Evolutionary conservation across 1,139 yeast species (phyloP).

Genomic region (Casaregolazyma suthepensis): DNA sequence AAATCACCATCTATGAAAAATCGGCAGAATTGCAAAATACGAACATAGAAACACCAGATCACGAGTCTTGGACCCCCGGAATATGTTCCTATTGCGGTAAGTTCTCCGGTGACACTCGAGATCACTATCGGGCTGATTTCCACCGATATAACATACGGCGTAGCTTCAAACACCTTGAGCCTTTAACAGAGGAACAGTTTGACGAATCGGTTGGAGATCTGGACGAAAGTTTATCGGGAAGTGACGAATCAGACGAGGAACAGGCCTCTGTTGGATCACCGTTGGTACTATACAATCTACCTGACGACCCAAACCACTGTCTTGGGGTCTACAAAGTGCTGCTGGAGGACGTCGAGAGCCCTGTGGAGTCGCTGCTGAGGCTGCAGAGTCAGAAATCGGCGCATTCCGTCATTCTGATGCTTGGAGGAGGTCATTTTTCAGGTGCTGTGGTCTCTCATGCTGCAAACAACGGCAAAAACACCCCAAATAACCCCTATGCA

Average conservation of each 20-base stretch:
- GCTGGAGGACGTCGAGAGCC: slow-evolving; percentile 38
- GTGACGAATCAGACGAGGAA: slow-evolving; percentile 33
- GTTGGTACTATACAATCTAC: neutral
- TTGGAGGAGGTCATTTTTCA: slow-evolving; percentile 98
- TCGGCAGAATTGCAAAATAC: slow-evolving; percentile 7
- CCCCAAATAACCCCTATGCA: slow-evolving; percentile 41
- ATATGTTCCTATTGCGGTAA: slow-evolving; percentile 20
- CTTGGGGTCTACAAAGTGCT: slow-evolving; percentile 67
- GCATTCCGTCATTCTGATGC: slow-evolving; percentile 77
- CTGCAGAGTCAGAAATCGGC: slow-evolving; percentile 15
- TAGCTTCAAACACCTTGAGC: slow-evolving; percentile 39
- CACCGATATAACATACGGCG: slow-evolving; percentile 60
- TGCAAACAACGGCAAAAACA: slow-evolving; percentile 47
- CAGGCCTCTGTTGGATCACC: slow-evolving; percentile 3
- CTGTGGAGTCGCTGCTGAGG: slow-evolving; percentile 43
- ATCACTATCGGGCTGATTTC: slow-evolving; percentile 57
- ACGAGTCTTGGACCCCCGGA: slow-evolving; percentile 8
- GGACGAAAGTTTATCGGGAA: slow-evolving; percentile 54
- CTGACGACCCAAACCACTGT: slow-evolving; percentile 31
- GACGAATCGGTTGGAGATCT: slow-evolving; percentile 48
- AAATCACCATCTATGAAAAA: slow-evolving; percentile 30
- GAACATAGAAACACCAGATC: slow-evolving; percentile 9
- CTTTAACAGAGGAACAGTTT: slow-evolving; percentile 54
- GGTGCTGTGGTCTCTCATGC: slow-evolving; percentile 84
- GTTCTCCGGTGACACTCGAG: slow-evolving; percentile 20